Evolutionary conservation across 352 stramenopile species (phyloP).

Genomic region (Albugo candida): DNA sequence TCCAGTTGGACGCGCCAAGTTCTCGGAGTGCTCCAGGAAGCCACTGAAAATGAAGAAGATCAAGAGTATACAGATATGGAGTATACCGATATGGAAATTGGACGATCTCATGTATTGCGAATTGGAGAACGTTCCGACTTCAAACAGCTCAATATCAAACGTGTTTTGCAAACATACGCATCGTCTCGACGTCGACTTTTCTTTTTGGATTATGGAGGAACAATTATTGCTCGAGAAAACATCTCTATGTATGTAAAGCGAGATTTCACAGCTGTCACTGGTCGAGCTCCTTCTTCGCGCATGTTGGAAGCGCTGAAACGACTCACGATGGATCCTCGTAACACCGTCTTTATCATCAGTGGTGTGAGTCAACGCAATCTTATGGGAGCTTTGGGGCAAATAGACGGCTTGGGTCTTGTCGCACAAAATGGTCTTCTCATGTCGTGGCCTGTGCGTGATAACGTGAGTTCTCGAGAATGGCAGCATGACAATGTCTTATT

Average conservation of each 20-base stretch:
- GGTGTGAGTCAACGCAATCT: constrained; percentile 85
- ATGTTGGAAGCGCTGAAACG: constrained; percentile 80
- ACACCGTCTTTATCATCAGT: constrained; percentile 96
- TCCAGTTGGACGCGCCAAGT: constrained; percentile 94
- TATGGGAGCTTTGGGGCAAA: constrained; percentile 79
- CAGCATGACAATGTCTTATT: constrained; percentile 68
- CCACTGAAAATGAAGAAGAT: constrained; percentile 41
- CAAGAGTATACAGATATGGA: constrained; percentile 71
- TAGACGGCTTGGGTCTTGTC: constrained; percentile 84
- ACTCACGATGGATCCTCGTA: constrained; percentile 81
- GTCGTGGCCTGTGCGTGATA: constrained; percentile 44
- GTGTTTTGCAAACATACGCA: constrained; percentile 74
- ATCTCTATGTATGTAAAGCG: constrained; percentile 94
- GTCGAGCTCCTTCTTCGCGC: constrained; percentile 73
- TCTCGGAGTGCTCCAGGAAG: constrained; percentile 70
- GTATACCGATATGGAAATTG: constrained; percentile 77
- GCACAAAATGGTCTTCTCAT: constrained; percentile 91
- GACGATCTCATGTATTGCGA: constrained; percentile 45
- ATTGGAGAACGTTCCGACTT: constrained; percentile 54
- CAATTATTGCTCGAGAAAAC: constrained; percentile 81
- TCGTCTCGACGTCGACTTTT: constrained; percentile 82
- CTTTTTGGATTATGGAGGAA: constrained; percentile 95
- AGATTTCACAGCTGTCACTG: constrained; percentile 86
- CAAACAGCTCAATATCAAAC: constrained; percentile 62
- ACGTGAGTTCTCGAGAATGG: constrained; percentile 27